Conservation (phyloP, 495 filamentous ascomycete genomes). For the Hypoxylon crocopeplum region DNA sequence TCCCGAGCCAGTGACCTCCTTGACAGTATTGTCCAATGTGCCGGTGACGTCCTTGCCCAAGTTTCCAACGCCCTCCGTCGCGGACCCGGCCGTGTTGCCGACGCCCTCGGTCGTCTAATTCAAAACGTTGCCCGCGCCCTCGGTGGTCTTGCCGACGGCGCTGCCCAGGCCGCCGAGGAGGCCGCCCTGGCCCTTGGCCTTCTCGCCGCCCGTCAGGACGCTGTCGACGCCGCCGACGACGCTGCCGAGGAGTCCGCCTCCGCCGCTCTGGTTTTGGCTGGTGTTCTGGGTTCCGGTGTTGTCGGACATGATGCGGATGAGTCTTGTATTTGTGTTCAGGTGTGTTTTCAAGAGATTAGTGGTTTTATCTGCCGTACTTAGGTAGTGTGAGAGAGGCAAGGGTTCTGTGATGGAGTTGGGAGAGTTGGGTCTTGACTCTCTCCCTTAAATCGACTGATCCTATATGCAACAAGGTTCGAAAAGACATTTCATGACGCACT, state of each 20-base stretch:
- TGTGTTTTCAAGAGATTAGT: no score
- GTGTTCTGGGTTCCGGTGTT: not conserved
- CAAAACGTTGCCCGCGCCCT: constrained; percentile 38
- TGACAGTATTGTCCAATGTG: constrained; percentile 28
- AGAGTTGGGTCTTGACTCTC: no score
- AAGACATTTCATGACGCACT: no score
- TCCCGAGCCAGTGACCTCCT: constrained; percentile 25
- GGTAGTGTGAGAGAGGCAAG: no score
- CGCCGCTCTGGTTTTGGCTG: constrained; percentile 9
- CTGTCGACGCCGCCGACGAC: constrained; percentile 47
- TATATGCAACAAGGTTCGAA: no score
- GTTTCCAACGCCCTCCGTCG: constrained; percentile 40
- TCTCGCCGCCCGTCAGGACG: constrained; percentile 49
- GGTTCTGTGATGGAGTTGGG: no score
- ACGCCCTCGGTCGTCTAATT: constrained; percentile 42
- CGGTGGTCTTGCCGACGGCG: constrained; percentile 45
- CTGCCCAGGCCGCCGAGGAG: constrained; percentile 46
- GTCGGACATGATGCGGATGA: constrained; percentile 11
- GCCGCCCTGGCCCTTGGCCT: constrained; percentile 50
- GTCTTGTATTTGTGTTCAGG: no score
- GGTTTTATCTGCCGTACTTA: no score
- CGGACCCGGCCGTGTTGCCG: constrained; percentile 41
- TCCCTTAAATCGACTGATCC: no score
- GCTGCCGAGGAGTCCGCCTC: constrained; percentile 44
- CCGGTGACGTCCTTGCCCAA: constrained; percentile 36